Base-by-base conservation (phyloP, 78 protist species). In the Ministeria vibrans region DNA sequence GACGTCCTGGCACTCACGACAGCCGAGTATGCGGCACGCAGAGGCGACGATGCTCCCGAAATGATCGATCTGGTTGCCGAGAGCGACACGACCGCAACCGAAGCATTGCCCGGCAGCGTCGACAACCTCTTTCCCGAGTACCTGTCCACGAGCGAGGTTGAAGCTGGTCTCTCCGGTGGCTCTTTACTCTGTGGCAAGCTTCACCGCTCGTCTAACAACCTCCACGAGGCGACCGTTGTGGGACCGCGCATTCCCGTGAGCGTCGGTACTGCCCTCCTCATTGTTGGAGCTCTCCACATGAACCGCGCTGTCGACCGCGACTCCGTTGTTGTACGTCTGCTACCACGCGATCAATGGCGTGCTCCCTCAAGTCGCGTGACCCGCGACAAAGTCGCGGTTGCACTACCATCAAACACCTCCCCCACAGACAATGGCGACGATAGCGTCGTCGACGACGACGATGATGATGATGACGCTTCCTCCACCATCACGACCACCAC, bases 241-340 rank as follows among this genome's bases (percentile, higher is more conserved):
- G 15, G 55, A 15, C 55, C 55, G 53, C 28, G 13, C 53, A 46
- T 46, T 6, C 53, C 28, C 53, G 53, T 46, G 53, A 46, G 6
- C 53, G 13, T 46, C 53, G 53, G 13, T 6, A 13, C 28, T n/a
- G n/a, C n/a, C n/a, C n/a, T n/a, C n/a, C n/a, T 43, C 28, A 1
- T 69, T 1, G 53, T 43, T 7, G 30, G 32, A 0, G 32, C 32
- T 9, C 6, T 3, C 41, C 6, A 46, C 46, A 38, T 85, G 77
- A 85, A 79, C 79, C 68, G 88, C 36, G 64, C 74, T 20, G 36
- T 85, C 9, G 34, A 79, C 61, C 85, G 81, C 32, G 91, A 87
- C 53, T 11, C 30, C n/a, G 87, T 87, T 6, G 84, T 34, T 2
- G 63, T 87, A 27, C 38, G 51, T 20, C 3, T 81, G 13, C 68